Evolutionary conservation across 2,329 filamentous ascomycete species (phyloP), one percentile per base, ranked within the genome.

Genomic region (Diaporthe longicolla): DNA sequence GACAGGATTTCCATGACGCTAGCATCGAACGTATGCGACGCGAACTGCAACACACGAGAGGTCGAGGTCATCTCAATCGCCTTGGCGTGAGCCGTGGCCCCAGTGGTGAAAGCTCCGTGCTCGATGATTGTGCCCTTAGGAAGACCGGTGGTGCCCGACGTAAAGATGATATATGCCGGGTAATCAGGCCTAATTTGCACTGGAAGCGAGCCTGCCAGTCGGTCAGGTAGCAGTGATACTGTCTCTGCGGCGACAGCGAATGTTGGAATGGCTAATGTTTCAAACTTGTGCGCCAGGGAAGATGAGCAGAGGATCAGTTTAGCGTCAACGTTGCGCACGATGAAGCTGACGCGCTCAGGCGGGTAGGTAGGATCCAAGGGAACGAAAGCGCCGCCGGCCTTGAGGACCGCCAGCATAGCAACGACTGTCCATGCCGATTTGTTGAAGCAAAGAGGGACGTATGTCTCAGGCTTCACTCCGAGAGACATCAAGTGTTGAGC

Each of bases 1-100:
- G 86, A 84, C 8, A 91, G 82, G 0, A 87, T 85, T 75, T 91
- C 89, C 0, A 86, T 78, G 0, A 91, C 80, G 15, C 85, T 86
- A 3, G 87, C 84, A 65, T 91, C 88, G 43, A 89, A 89, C 3
- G 86, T 87, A 76, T 87, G 89, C 10, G 86, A 85, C 1, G 87
- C 89, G 66, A 88, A 87, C 74, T 90, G 88, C 43, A 91, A 75
- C 9, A 52, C 71, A 29, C 71, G 61, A 37, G 71, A 72, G 11
- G 29, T 4, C 3, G 35, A 40, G 4, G 4, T 43, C 24, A 70
- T 35, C 35, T 61, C 32, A 10, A 71, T 48, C 19, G 70, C 54
- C 17, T 48, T 58, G n/a, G 24, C 57, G 48, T 50, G 65, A 26
- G 55, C 55, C 19, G 29, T 32, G n/a, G 45, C 43, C 15, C 54